These are phyloP conservation scores for Metschnikowia rubicola DNA, from an alignment of 805 yeast genomes.

Conservation along the genomic window DNA sequence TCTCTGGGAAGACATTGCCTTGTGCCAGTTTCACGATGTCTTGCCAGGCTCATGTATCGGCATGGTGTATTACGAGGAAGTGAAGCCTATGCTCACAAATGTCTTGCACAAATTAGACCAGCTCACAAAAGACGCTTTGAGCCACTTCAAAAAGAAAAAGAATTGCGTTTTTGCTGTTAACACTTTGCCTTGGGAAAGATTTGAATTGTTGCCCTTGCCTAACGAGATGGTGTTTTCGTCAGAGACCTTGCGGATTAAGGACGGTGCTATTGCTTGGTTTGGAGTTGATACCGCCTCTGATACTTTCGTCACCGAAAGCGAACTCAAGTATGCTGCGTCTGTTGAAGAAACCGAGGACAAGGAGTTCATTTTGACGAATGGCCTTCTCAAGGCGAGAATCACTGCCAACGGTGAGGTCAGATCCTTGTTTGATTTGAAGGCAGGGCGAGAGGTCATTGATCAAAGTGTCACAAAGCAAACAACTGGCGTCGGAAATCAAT, in stretches of 20 bases:
- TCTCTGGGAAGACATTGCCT: slow-evolving; percentile 83
- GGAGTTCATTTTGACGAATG: slow-evolving; percentile 54
- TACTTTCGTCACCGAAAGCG: slow-evolving; percentile 10
- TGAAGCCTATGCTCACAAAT: slow-evolving; percentile 66
- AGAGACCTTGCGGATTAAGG: slow-evolving; percentile 1
- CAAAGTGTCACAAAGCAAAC: slow-evolving; percentile 49
- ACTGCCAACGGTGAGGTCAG: slow-evolving; percentile 51
- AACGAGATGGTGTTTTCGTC: too few relatives aligned
- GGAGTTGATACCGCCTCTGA: slow-evolving; percentile 16
- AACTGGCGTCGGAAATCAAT: slow-evolving; percentile 69
- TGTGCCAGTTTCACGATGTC: slow-evolving; percentile 97
- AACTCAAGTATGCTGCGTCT: slow-evolving; percentile 44
- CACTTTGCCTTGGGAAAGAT: slow-evolving; percentile 65
- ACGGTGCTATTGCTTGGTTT: slow-evolving; percentile 7
- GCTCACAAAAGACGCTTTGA: slow-evolving; percentile 50
- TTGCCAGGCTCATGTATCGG: slow-evolving; percentile 95
- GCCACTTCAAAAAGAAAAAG: slow-evolving; percentile 6
- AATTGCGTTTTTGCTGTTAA: slow-evolving; percentile 30
- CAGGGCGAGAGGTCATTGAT: slow-evolving; percentile 64
- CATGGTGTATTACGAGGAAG: slow-evolving; percentile 81
- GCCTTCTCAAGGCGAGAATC: slow-evolving; percentile 54
- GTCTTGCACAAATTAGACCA: slow-evolving; percentile 52
- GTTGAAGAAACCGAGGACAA: slow-evolving; percentile 41
- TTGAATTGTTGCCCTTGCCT: slow-evolving; percentile 33
- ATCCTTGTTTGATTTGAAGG: slow-evolving; percentile 57